These are phyloP conservation scores for Paramecium sexaurelia DNA, from an alignment of 73 alveolate genomes.

Conservation along the genomic window DNA sequence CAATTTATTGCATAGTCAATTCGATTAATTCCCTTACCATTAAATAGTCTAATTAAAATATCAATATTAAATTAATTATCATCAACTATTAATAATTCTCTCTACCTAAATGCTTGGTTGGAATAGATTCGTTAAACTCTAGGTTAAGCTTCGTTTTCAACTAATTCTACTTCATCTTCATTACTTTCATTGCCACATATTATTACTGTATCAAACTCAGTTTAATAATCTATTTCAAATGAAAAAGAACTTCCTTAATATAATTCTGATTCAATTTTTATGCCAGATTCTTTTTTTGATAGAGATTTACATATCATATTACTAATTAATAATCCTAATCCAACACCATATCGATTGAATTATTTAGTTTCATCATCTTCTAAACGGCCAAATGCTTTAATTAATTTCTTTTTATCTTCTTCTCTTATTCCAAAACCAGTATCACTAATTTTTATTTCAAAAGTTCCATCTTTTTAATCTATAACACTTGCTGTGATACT, in stretches of 20 bases:
- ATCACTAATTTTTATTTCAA: slow-evolving; percentile 38
- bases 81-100: slow-evolving; percentile 12
- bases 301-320: slow-evolving; percentile 52
- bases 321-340: slow-evolving; percentile 63
- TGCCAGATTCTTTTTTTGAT: background rate
- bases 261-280: background rate
- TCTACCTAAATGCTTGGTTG: background rate
- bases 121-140: background rate
- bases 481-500: slow-evolving; percentile 15
- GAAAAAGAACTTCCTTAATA: slow-evolving; percentile 22
- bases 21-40: background rate
- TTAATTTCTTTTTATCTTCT: slow-evolving; percentile 57
- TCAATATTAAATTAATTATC: slow-evolving; percentile 28
- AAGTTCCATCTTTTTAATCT: slow-evolving; percentile 2
- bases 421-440: slow-evolving; percentile 67
- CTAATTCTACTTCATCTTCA: background rate
- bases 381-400: slow-evolving; percentile 58
- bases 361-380: slow-evolving; percentile 62
- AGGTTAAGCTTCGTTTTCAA: background rate
- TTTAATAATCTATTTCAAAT: slow-evolving; percentile 10
- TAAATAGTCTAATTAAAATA: background rate
- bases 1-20: slow-evolving; percentile 49
- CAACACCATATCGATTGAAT: slow-evolving; percentile 64
- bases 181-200: background rate
- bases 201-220: background rate